A percentile compares a stretch with the other conserved stretches of the same genome.
Conservation (phyloP, 2,329 filamentous ascomycete species). For the Xenosphaeropsis pyriputrescens region DNA sequence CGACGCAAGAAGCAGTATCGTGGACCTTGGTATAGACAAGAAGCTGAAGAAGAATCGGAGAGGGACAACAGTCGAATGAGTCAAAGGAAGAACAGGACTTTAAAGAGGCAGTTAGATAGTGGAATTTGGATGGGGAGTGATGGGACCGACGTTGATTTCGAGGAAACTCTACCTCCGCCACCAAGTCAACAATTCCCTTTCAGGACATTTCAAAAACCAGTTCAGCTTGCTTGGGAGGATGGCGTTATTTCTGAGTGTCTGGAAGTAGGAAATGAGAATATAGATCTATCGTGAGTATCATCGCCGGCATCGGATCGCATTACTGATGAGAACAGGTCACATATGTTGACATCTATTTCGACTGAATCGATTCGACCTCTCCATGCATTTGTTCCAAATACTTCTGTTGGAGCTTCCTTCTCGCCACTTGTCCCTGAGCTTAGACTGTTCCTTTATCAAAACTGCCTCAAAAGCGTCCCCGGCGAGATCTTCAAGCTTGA, state of each 20-base stretch:
- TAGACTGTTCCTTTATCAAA: conserved; percentile 45
- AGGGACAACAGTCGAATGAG: conserved; percentile 7
- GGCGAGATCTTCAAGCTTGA: conserved; percentile 45
- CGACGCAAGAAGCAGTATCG: conserved; percentile 47
- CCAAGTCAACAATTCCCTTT: conserved; percentile 2
- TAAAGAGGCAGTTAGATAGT: conserved; percentile 50
- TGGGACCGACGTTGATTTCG: conserved; percentile 28
- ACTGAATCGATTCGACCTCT: conserved; percentile 42
- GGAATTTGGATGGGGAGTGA: conserved; percentile 57
- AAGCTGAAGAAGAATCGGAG: conserved; percentile 18
- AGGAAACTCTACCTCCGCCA: conserved; percentile 11
- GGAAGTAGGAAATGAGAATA: conserved; percentile 39
- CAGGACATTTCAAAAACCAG: conserved; percentile 2
- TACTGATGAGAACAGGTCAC: conserved; percentile 6
- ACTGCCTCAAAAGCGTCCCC: conserved; percentile 40
- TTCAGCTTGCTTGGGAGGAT: conserved; percentile 21
- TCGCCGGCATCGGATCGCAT: background rate
- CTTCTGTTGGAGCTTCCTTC: conserved; percentile 23
- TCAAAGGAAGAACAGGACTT: conserved; percentile 26
- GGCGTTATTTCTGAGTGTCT: conserved; percentile 34
- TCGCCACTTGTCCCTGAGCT: conserved; percentile 41
- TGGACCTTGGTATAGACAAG: conserved; percentile 55
- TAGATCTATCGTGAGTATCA: conserved; percentile 44
- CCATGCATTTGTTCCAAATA: conserved; percentile 27
- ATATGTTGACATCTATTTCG: conserved; percentile 32